Conservation (phyloP, 208 protist species). For the Acanthamoeba culbertsoni region DNA sequence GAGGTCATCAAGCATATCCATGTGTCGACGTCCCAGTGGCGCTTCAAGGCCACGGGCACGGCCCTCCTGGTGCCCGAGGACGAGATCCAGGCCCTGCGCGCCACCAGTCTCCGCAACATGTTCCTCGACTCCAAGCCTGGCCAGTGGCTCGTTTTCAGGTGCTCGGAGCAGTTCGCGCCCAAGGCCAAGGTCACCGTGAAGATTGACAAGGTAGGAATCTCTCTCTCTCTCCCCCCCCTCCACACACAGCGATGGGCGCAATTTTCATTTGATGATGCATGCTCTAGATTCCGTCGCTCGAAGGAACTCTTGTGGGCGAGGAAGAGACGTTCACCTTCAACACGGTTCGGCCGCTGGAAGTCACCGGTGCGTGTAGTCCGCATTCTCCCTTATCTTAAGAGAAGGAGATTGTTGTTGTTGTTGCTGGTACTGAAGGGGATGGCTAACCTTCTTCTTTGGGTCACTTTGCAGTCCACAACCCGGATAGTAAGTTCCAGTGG, state of each 20-base stretch:
- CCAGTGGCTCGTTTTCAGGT: constrained; percentile 39
- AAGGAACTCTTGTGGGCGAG: background rate
- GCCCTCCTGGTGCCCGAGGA: background rate
- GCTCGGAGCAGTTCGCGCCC: background rate
- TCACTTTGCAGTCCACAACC: background rate
- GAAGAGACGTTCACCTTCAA: background rate
- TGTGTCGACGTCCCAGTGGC: background rate
- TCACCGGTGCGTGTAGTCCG: background rate
- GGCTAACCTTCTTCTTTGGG: background rate
- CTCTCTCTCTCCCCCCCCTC: background rate
- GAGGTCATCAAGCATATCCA: constrained; percentile 46
- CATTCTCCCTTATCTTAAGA: too few species aligned
- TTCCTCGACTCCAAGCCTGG: background rate
- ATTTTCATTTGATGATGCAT: background rate
- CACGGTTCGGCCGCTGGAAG: background rate
- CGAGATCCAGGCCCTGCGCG: background rate
- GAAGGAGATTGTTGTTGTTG: background rate
- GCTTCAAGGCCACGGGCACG: background rate
- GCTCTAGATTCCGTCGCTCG: background rate
- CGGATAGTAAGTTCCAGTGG: background rate
- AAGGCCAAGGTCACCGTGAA: constrained; percentile 23
- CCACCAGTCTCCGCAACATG: background rate
- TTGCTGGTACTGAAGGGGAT: background rate
- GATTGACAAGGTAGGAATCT: constrained; percentile 2
- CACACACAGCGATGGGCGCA: background rate